phyloP scores from a whole-genome alignment of 139 green algal genomes.

The Coccomyxa sp. region DNA sequence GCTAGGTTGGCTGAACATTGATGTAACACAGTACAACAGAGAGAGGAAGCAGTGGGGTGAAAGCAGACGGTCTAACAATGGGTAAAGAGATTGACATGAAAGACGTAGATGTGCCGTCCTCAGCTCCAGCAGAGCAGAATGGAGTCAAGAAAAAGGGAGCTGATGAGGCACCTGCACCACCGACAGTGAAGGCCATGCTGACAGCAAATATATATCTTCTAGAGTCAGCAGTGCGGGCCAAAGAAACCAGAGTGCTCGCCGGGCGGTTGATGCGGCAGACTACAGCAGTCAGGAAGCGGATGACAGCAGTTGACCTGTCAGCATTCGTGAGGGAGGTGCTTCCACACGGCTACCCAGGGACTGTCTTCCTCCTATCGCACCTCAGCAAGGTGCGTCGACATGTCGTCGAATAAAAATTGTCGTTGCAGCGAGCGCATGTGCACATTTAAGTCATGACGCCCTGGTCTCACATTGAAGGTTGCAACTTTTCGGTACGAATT shows the following conservation, averaged over 20 bases:
- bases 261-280: slow-evolving; percentile 72
- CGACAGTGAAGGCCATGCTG: slow-evolving; percentile 15
- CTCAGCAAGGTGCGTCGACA: slow-evolving; percentile 40
- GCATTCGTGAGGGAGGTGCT: slow-evolving; percentile 47
- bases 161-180: neutral
- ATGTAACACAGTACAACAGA: too few relatives aligned
- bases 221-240: slow-evolving; percentile 71
- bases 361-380: slow-evolving; percentile 27
- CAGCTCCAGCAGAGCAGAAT: neutral
- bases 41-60: too few relatives aligned
- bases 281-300: slow-evolving; percentile 49
- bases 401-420: neutral
- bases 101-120: slow-evolving; percentile 7
- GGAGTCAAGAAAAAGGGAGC: neutral
- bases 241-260: slow-evolving; percentile 73
- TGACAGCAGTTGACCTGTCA: slow-evolving; percentile 46
- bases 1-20: too few relatives aligned
- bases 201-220: slow-evolving; percentile 44
- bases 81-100: slow-evolving; percentile 38
- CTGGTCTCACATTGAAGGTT: neutral
- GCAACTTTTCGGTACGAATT: neutral
- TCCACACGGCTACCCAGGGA: slow-evolving; percentile 23
- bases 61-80: too few relatives aligned
- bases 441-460: neutral
- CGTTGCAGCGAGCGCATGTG: neutral